phyloP scores from a whole-genome alignment of 495 filamentous ascomycete species.

The Daldinia loculata region DNA sequence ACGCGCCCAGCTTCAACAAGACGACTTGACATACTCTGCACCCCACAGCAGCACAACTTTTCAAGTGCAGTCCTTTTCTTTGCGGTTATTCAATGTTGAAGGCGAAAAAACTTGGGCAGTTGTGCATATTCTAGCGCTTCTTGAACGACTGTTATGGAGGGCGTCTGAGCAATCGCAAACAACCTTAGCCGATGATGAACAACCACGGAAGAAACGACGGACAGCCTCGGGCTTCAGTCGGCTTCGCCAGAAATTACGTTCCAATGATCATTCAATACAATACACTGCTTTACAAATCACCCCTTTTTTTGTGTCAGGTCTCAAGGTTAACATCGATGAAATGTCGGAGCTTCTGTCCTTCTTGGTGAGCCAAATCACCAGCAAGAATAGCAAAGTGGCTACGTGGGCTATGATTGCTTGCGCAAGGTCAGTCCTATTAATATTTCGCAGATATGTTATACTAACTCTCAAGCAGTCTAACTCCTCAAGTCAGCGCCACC shows the following conservation, averaged over 20 bases:
- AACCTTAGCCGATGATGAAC: conserved; percentile 47
- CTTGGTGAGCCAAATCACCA: conserved; percentile 47
- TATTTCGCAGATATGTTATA: background rate
- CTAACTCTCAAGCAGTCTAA: conserved; percentile 42
- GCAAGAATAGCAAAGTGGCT: conserved; percentile 50
- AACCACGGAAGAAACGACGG: conserved; percentile 71
- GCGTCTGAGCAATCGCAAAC: conserved; percentile 38
- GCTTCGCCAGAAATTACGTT: conserved; percentile 67
- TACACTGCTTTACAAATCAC: conserved; percentile 80
- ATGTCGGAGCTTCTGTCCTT: conserved; percentile 50
- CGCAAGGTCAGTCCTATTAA: conserved; percentile 57
- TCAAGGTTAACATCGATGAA: conserved; percentile 49
- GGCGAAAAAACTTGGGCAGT: conserved; percentile 65
- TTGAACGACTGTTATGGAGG: conserved; percentile 56
- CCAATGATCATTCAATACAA: conserved; percentile 62
- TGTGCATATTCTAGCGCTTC: conserved; percentile 58
- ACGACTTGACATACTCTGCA: conserved; percentile 70
- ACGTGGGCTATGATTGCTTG: conserved; percentile 69
- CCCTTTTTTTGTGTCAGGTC: conserved; percentile 68
- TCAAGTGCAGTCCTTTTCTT: conserved; percentile 53
- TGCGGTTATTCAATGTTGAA: conserved; percentile 56
- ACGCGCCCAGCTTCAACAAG: conserved; percentile 76
- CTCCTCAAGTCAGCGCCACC: conserved; percentile 30
- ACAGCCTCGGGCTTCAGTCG: conserved; percentile 66
- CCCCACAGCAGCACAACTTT: conserved; percentile 47